These are phyloP conservation scores for Penicillium concentricum DNA, from an alignment of 2,329 filamentous ascomycete genomes.

Conservation along the genomic window DNA sequence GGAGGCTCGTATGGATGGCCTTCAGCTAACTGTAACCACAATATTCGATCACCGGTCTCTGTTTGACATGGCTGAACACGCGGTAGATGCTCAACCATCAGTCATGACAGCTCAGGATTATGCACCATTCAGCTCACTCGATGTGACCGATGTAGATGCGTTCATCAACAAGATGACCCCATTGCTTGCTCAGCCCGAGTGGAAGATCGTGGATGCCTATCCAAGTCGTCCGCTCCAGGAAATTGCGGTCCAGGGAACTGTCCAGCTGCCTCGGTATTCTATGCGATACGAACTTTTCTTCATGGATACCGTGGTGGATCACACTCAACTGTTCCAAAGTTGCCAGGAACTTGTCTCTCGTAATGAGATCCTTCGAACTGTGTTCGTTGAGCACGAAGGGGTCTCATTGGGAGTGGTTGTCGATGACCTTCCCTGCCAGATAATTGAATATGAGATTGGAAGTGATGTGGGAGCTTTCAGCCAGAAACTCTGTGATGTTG, in stretches of 20 bases:
- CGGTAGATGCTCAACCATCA: background rate
- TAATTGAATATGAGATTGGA: constrained; percentile 49
- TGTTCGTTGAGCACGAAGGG: constrained; percentile 50
- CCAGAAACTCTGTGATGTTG: constrained; percentile 50
- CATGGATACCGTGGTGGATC: constrained; percentile 51
- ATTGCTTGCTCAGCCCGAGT: constrained; percentile 42
- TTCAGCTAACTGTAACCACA: constrained; percentile 55
- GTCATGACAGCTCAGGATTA: background rate
- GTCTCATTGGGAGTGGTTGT: constrained; percentile 7
- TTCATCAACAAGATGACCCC: background rate
- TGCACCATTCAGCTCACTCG: background rate
- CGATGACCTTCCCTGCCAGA: constrained; percentile 39
- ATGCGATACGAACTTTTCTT: constrained; percentile 62
- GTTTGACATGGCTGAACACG: constrained; percentile 1
- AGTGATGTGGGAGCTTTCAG: constrained; percentile 47
- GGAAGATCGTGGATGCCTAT: constrained; percentile 49
- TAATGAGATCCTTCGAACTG: constrained; percentile 61
- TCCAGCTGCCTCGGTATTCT: constrained; percentile 58
- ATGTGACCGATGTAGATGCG: background rate
- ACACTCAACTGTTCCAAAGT: constrained; percentile 45
- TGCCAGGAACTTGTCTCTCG: constrained; percentile 53
- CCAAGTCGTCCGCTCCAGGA: constrained; percentile 57
- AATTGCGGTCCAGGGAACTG: constrained; percentile 58
- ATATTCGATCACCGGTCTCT: constrained; percentile 50
- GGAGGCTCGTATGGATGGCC: constrained; percentile 50